Conservation (phyloP, 2,329 filamentous ascomycete species). For the Penicillium sp. region DNA sequence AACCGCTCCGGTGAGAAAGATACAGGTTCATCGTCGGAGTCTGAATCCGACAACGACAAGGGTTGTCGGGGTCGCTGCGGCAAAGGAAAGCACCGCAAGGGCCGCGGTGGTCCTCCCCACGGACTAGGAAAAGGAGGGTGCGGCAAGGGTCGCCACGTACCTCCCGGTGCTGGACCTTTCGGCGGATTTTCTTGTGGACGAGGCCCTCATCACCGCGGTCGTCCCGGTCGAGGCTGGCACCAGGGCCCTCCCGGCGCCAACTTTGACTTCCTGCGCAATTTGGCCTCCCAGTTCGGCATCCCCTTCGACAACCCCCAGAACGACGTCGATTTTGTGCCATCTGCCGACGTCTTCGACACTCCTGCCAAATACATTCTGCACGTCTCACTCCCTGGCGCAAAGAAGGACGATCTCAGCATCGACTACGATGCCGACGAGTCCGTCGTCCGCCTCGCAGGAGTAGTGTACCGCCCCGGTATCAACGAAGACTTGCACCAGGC, state of each 20-base stretch:
- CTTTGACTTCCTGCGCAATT: slow-evolving; percentile 26
- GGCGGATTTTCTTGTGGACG: neutral
- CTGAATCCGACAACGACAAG: slow-evolving; percentile 17
- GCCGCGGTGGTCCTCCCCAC: slow-evolving; percentile 1
- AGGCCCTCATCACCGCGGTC: slow-evolving; percentile 7
- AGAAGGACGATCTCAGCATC: slow-evolving; percentile 74
- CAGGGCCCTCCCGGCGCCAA: slow-evolving; percentile 3
- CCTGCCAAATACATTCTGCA: slow-evolving; percentile 66
- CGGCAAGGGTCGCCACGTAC: slow-evolving; percentile 3
- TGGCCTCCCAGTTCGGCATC: slow-evolving; percentile 31
- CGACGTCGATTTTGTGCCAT: slow-evolving; percentile 38
- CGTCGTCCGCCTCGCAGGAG: slow-evolving; percentile 66
- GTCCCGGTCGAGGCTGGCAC: slow-evolving; percentile 9
- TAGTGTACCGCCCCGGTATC: slow-evolving; percentile 68
- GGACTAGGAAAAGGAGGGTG: slow-evolving; percentile 10
- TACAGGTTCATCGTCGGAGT: slow-evolving; percentile 2
- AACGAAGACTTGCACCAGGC: slow-evolving; percentile 67
- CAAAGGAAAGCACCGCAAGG: slow-evolving; percentile 11
- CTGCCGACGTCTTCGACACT: slow-evolving; percentile 69
- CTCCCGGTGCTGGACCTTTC: slow-evolving; percentile 2
- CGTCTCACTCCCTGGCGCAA: slow-evolving; percentile 70
- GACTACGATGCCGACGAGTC: slow-evolving; percentile 71
- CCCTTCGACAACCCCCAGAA: slow-evolving; percentile 20
- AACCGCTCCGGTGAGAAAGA: slow-evolving; percentile 8
- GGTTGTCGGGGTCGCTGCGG: slow-evolving; percentile 19